A percentile compares a stretch with the other conserved stretches of the same genome.
Evolutionary conservation across 2,329 filamentous ascomycete species (phyloP).

Genomic region (Verticillium isaacii): DNA sequence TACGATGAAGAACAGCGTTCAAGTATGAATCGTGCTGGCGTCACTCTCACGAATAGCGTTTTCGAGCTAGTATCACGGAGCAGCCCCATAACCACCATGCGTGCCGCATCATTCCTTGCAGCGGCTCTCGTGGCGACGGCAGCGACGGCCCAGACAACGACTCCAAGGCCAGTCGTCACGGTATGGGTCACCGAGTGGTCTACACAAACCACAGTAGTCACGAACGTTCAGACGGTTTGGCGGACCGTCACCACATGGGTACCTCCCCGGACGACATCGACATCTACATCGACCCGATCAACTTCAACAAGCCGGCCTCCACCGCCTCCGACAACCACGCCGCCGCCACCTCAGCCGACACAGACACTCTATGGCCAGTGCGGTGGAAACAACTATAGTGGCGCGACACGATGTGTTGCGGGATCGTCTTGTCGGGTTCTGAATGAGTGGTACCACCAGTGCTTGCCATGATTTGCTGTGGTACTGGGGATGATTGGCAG

Average conservation of each 20-base stretch:
- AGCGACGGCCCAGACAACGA: not conserved
- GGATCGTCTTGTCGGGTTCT: constrained; percentile 7
- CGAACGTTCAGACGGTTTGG: constrained; percentile 5
- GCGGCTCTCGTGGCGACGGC: not conserved
- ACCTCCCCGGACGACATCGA: not conserved
- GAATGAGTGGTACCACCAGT: constrained; percentile 8
- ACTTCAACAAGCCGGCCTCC: not conserved
- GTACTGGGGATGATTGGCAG: too few relatives aligned
- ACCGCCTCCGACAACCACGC: constrained; percentile 2
- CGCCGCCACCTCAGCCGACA: constrained; percentile 5
- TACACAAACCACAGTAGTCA: constrained; percentile 3
- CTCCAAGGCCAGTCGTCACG: not conserved
- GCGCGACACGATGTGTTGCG: constrained; percentile 7
- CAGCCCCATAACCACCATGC: not conserved
- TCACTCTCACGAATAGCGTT: not conserved
- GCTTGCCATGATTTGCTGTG: not conserved
- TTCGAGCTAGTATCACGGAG: not conserved
- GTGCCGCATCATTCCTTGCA: not conserved
- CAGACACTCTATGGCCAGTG: constrained; percentile 11
- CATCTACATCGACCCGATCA: not conserved
- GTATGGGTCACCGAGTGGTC: constrained; percentile 8
- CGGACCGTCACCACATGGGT: constrained; percentile 9
- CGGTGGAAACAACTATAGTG: constrained; percentile 6
- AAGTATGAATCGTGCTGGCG: not conserved
- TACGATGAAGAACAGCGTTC: not conserved